Evolutionary conservation across 495 filamentous ascomycete genomes (phyloP), one percentile per base, ranked within the genome.

Genomic region (Hamigera avellanea): DNA sequence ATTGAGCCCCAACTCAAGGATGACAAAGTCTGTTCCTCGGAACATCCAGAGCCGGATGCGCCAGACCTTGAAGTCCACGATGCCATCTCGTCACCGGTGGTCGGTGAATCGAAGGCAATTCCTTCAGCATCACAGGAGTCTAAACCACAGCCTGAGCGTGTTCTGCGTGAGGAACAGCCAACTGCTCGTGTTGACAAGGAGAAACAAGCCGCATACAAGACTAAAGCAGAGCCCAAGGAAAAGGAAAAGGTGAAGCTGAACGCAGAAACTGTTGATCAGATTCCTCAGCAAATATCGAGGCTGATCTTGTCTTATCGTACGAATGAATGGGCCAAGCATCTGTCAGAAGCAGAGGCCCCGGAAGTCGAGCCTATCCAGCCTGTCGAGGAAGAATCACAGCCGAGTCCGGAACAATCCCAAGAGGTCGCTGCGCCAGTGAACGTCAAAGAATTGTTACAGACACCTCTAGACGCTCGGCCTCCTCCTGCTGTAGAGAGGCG

Each of bases 301-400:
- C 67, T 94, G 8, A 76, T 86, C 0, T 66, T 82, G 49, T 82
- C 79, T 0, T 95, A 91, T 47, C 75, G 89, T 32, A 95, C 87
- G 4, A 93, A 94, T 45, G 88, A 96, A 61, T 96, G 89, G 89
- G 86, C 88, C 0, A 95, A 95, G 49, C 86, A 95, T 56, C 61
- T 93, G 14, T 73, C 77, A 19, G 59, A 69, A 28, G 89, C 89
- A 3, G 89, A 95, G 13, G 61, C 57, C 3, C 87, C 86, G 16
- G 78, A 83, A n/a, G 46, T 75, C 4, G 83, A 89, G 10, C 66
- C 70, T 1, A 53, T 83, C 8, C 56, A 68, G 19, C 31, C 64
- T 6, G 51, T 62, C 19, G 60, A 70, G 41, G 53, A 61, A 14
- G 48, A 54, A 5, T 8, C 45, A 2, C n/a, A n/a, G n/a, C n/a